Percentiles rank a stretch among this genome's conserved stretches.
phyloP scores from a whole-genome alignment of 805 yeast genomes.

The Yarrowia keelungensis region DNA sequence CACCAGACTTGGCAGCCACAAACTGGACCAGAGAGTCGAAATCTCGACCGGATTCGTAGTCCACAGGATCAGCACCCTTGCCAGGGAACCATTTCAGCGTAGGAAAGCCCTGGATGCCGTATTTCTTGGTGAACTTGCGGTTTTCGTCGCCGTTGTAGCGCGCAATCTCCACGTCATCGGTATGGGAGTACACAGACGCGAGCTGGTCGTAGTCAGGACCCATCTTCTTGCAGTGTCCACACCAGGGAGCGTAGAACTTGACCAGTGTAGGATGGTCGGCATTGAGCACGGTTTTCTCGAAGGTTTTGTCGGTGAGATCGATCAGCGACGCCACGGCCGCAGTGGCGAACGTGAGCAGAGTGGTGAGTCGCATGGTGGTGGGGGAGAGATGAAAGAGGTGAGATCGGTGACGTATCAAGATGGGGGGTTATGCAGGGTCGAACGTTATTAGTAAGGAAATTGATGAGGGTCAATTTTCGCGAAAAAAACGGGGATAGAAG shows the following conservation, averaged over 20 bases:
- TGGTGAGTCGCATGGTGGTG: not conserved
- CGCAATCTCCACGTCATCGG: conserved; percentile 56
- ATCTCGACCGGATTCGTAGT: conserved; percentile 63
- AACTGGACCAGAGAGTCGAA: conserved; percentile 58
- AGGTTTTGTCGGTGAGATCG: conserved; percentile 58
- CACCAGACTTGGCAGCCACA: conserved; percentile 53
- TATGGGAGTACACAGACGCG: conserved; percentile 66
- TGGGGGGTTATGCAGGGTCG: not conserved
- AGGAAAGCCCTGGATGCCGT: conserved; percentile 69
- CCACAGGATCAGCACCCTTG: conserved; percentile 57
- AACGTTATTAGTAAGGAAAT: too few species aligned
- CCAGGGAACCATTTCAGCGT: conserved; percentile 64
- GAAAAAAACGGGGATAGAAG: too few species aligned
- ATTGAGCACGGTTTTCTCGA: conserved; percentile 63
- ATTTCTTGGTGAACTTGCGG: conserved; percentile 58
- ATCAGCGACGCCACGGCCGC: conserved; percentile 43
- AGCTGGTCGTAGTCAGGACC: conserved; percentile 86
- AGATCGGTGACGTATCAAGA: conserved; percentile 1
- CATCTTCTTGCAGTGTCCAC: conserved; percentile 91
- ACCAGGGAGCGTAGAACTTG: conserved; percentile 82
- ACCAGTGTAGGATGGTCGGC: conserved; percentile 72
- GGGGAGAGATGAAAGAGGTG: not conserved
- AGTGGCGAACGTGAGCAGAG: conserved; percentile 19
- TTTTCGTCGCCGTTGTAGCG: conserved; percentile 69
- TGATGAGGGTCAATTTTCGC: too few species aligned